phyloP scores from a whole-genome alignment of 1,284 basidiomycete species.

The Sanghuangporus weigelae region DNA sequence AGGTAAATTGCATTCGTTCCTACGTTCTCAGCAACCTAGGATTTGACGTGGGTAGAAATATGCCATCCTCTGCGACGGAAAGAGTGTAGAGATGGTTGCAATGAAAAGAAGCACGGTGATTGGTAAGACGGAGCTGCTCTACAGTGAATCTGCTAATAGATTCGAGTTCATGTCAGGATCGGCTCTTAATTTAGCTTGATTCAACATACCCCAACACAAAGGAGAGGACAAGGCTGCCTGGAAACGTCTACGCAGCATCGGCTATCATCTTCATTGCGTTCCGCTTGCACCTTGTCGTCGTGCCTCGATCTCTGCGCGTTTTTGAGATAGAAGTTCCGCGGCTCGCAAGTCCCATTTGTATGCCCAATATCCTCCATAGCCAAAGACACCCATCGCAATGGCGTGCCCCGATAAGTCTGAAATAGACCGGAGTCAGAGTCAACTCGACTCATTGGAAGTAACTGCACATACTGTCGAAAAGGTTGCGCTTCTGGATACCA shows the following conservation, averaged over 20 bases:
- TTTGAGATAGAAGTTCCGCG: slow-evolving; percentile 52
- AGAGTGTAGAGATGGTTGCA: too few relatives aligned
- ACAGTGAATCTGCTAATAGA: too few relatives aligned
- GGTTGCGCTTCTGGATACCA: slow-evolving; percentile 66
- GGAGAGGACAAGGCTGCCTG: neutral
- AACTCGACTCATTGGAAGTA: neutral
- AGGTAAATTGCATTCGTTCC: neutral
- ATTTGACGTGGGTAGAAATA: too few relatives aligned
- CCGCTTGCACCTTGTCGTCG: slow-evolving; percentile 21
- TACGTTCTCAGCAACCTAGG: neutral
- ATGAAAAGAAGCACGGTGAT: too few relatives aligned
- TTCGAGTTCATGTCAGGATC: too few relatives aligned
- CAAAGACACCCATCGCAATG: slow-evolving; percentile 62
- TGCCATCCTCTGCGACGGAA: too few relatives aligned
- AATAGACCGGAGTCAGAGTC: neutral
- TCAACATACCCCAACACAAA: too few relatives aligned
- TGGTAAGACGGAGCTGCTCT: too few relatives aligned
- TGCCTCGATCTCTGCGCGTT: slow-evolving; percentile 52
- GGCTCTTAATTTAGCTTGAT: too few relatives aligned
- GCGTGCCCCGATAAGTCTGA: slow-evolving; percentile 61
- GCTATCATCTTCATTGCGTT: neutral
- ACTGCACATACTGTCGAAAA: slow-evolving; percentile 56
- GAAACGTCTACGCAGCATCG: neutral
- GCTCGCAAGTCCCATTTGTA: slow-evolving; percentile 60
- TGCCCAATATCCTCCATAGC: slow-evolving; percentile 63